These are phyloP conservation scores for Hymenoscyphus fructigenus DNA, from an alignment of 2,329 filamentous ascomycete species.

Conservation along the genomic window DNA sequence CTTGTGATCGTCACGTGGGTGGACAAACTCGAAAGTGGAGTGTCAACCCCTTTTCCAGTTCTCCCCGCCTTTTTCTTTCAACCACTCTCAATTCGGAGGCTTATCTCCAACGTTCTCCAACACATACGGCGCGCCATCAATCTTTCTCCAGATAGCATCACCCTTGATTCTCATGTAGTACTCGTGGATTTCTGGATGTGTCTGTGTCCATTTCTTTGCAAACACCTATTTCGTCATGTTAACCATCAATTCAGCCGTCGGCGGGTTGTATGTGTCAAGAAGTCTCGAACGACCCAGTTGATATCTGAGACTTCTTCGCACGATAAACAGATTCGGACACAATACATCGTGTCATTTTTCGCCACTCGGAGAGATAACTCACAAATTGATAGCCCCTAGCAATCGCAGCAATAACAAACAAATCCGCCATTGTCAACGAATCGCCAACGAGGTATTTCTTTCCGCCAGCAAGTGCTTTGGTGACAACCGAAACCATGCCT, in stretches of 20 bases:
- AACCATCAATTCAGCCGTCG: not conserved
- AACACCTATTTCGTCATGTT: constrained; percentile 19
- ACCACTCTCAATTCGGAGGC: constrained; percentile 7
- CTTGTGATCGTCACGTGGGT: constrained; percentile 3
- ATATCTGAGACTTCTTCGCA: no score
- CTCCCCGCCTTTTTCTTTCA: not conserved
- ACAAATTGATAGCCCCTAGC: constrained; percentile 28
- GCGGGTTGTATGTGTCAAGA: no score
- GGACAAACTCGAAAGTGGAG: constrained; percentile 1
- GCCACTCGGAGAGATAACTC: not conserved
- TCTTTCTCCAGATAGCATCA: constrained; percentile 21
- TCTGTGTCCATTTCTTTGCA: constrained; percentile 24
- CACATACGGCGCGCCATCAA: constrained; percentile 15
- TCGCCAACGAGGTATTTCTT: constrained; percentile 25
- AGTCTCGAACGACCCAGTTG: no score
- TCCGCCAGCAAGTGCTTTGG: constrained; percentile 21
- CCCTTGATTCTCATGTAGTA: constrained; percentile 25
- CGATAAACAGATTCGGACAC: no score
- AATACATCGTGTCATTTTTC: no score
- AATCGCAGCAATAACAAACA: constrained; percentile 26
- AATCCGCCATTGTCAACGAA: constrained; percentile 23
- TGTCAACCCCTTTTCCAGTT: not conserved
- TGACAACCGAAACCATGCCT: constrained; percentile 22
- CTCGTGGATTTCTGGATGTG: constrained; percentile 24
- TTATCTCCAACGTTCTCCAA: constrained; percentile 13